Evolutionary conservation across 441 rosid species (phyloP).

Genomic region (Omphalea diandra): DNA sequence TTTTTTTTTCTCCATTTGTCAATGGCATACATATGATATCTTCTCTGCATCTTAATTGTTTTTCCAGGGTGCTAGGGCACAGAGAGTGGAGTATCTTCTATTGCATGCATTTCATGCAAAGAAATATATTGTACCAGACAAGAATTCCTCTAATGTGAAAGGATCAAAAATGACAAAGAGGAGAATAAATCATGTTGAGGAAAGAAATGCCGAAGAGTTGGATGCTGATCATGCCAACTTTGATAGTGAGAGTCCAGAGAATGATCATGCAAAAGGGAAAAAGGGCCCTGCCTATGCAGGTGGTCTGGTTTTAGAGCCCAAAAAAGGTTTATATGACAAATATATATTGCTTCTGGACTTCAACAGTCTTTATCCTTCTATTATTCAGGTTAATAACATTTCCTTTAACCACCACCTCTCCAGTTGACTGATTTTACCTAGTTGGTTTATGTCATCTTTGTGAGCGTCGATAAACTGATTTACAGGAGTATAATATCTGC

Average conservation of each 20-base stretch:
- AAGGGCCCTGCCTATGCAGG: conserved; percentile 94
- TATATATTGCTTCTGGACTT: conserved; percentile 92
- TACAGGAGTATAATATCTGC: conserved; percentile 95
- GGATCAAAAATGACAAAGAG: conserved; percentile 60
- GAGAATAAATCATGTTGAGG: conserved; percentile 46
- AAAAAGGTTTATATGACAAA: conserved; percentile 92
- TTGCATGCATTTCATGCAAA: conserved; percentile 91
- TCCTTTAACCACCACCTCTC: conserved; percentile 24
- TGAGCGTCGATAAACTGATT: conserved; percentile 21
- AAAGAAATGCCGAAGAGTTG: conserved; percentile 43
- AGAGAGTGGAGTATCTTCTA: conserved; percentile 88
- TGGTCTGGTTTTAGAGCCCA: conserved; percentile 97
- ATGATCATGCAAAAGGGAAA: conserved; percentile 57
- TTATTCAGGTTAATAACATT: conserved; percentile 72
- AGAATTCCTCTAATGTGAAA: conserved; percentile 52
- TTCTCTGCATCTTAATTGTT: conserved; percentile 18
- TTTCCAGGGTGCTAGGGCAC: conserved; percentile 96
- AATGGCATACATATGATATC: not conserved
- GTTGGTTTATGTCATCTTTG: conserved; percentile 5
- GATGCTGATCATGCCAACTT: conserved; percentile 41
- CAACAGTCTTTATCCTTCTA: conserved; percentile 98
- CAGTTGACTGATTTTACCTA: not conserved
- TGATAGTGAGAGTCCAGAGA: conserved; percentile 44
- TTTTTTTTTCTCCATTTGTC: conserved; percentile 14
- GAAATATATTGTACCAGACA: conserved; percentile 95